A percentile compares a stretch with the other conserved stretches of the same genome.
phyloP scores from a whole-genome alignment of 2,329 filamentous ascomycete genomes.

The Aspergillus chevalieri region DNA sequence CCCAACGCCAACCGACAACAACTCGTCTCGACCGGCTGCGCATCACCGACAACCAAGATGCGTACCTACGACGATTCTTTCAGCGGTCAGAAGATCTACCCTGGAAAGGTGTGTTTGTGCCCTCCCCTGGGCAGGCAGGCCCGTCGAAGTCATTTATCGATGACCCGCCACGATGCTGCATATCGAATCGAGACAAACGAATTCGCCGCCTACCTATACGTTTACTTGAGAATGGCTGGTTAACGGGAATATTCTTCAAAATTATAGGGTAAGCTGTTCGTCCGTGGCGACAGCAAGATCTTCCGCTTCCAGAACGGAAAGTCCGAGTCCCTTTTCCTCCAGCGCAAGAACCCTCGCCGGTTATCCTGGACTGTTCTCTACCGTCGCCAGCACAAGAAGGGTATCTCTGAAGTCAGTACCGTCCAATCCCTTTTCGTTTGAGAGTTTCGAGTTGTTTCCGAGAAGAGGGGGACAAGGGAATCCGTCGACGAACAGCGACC shows the following conservation, averaged over 20 bases:
- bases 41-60: slow-evolving; percentile 55
- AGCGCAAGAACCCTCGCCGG: slow-evolving; percentile 99
- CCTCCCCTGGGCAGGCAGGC: slow-evolving; percentile 11
- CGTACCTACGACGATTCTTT: slow-evolving; percentile 74
- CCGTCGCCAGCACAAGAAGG: slow-evolving; percentile 99
- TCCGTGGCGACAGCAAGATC: slow-evolving; percentile 99
- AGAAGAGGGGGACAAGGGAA: slow-evolving; percentile 1
- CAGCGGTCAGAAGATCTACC: slow-evolving; percentile 73
- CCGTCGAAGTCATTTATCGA: not conserved
- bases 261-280: slow-evolving; percentile 92
- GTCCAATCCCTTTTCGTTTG: slow-evolving; percentile 14
- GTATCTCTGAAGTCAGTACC: slow-evolving; percentile 94
- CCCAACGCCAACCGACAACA: slow-evolving; percentile 39
- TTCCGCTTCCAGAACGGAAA: slow-evolving; percentile 99
- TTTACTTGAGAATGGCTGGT: slow-evolving; percentile 5
- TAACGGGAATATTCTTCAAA: slow-evolving; percentile 23
- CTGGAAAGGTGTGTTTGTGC: slow-evolving; percentile 61
- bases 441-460: slow-evolving; percentile 9
- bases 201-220: too few species aligned
- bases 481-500: not conserved
- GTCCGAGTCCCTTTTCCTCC: slow-evolving; percentile 98
- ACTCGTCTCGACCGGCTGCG: slow-evolving; percentile 30
- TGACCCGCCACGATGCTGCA: not conserved
- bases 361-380: slow-evolving; percentile 98
- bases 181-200: not conserved